Conservation (phyloP, 768 basidiomycete genomes). For the Mycena olivaceomarginata region DNA sequence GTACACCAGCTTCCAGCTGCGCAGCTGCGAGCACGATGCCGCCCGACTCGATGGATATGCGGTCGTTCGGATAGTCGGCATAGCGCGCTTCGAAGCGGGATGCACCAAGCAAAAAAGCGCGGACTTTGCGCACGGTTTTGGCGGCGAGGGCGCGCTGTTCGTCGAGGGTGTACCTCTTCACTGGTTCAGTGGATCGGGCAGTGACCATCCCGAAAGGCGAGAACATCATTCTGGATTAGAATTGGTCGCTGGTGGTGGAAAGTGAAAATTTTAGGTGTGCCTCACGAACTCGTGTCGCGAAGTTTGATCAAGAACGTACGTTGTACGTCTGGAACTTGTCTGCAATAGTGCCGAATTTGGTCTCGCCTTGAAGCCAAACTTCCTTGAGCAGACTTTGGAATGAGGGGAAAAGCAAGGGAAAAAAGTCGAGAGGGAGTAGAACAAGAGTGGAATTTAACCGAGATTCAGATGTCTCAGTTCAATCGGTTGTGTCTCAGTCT, state of each 20-base stretch:
- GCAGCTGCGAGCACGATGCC: slow-evolving; percentile 15
- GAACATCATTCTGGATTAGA: background rate
- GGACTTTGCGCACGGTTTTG: slow-evolving; percentile 29
- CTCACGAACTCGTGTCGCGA: no score
- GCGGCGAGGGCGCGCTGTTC: slow-evolving; percentile 24
- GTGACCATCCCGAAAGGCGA: background rate
- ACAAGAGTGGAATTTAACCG: no score
- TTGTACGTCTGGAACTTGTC: no score
- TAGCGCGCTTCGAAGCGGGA: slow-evolving; percentile 28
- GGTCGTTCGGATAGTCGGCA: slow-evolving; percentile 21
- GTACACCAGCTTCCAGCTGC: slow-evolving; percentile 15
- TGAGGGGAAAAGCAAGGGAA: no score
- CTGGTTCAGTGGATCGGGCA: background rate
- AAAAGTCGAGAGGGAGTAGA: no score
- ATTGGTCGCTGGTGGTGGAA: background rate
- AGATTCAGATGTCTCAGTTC: no score
- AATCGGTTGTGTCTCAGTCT: no score
- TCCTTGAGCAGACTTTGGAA: no score
- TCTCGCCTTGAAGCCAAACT: no score
- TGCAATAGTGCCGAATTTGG: no score
- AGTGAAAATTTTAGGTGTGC: background rate
- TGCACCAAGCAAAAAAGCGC: slow-evolving; percentile 31
- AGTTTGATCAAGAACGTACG: no score
- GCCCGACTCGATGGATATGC: slow-evolving; percentile 12
- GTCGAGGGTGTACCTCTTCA: slow-evolving; percentile 12